A percentile compares a stretch with the other conserved stretches of the same genome.
Conservation (phyloP, 2,329 filamentous ascomycete genomes). For the Sphaerulina populicola region DNA sequence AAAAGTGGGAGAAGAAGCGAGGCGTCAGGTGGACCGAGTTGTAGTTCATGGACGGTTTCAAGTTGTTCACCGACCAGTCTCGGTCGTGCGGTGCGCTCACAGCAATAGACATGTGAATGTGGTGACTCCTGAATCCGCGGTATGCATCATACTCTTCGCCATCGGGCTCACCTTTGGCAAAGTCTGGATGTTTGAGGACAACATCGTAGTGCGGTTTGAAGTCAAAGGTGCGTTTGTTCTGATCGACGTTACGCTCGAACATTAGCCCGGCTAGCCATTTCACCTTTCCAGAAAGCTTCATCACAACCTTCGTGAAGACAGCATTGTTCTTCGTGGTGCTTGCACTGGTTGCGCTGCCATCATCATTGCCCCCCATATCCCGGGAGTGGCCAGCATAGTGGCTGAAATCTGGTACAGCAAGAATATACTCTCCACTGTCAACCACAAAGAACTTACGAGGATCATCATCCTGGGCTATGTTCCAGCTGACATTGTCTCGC, state of each 20-base stretch:
- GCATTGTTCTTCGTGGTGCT: slow-evolving; percentile 63
- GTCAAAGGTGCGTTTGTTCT: slow-evolving; percentile 68
- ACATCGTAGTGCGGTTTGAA: slow-evolving; percentile 92
- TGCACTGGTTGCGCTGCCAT: slow-evolving; percentile 51
- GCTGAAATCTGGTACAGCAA: slow-evolving; percentile 89
- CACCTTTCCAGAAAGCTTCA: slow-evolving; percentile 96
- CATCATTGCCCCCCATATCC: slow-evolving; percentile 42
- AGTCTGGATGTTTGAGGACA: slow-evolving; percentile 69
- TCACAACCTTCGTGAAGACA: slow-evolving; percentile 95
- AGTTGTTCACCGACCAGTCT: slow-evolving; percentile 71
- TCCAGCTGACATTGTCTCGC: slow-evolving; percentile 86
- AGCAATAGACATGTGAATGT: slow-evolving; percentile 91
- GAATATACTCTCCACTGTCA: slow-evolving; percentile 87
- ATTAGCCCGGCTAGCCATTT: slow-evolving; percentile 85
- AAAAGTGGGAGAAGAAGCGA: slow-evolving; percentile 97
- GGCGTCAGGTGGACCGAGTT: slow-evolving; percentile 93
- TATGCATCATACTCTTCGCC: slow-evolving; percentile 75
- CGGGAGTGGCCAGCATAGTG: slow-evolving; percentile 66
- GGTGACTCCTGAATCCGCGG: slow-evolving; percentile 87
- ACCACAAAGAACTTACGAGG: slow-evolving; percentile 92
- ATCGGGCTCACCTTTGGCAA: slow-evolving; percentile 51
- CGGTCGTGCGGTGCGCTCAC: slow-evolving; percentile 78
- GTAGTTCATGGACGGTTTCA: slow-evolving; percentile 77
- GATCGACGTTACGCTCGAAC: slow-evolving; percentile 74
- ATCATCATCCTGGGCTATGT: slow-evolving; percentile 74